Evolutionary conservation across 495 filamentous ascomycete species (phyloP).

Genomic region (Aspergillus conjunctus): DNA sequence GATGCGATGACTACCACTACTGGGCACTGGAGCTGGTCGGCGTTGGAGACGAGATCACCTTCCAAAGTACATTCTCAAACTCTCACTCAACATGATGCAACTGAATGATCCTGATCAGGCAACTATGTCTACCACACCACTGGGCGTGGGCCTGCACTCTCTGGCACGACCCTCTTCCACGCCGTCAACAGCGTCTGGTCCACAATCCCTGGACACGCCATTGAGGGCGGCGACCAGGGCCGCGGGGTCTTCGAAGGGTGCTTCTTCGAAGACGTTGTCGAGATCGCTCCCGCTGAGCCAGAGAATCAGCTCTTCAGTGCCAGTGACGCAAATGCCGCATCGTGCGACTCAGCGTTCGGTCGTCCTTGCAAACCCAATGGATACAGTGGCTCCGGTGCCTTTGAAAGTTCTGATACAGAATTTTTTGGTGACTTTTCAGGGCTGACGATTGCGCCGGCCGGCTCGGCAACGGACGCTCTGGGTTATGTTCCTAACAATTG

Average conservation of each 20-base stretch:
- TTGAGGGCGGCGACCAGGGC: background rate
- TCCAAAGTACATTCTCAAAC: background rate
- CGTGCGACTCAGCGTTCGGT: background rate
- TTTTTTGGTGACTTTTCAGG: conserved; percentile 9
- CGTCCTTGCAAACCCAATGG: background rate
- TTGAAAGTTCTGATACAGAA: background rate
- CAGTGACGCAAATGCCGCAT: background rate
- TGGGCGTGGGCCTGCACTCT: background rate
- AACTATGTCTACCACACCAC: background rate
- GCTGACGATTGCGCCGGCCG: conserved; percentile 5
- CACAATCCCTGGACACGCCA: background rate
- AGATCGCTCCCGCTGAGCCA: background rate
- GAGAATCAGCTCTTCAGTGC: background rate
- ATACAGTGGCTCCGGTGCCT: conserved; percentile 6
- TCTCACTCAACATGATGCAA: background rate
- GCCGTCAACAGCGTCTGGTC: conserved; percentile 1
- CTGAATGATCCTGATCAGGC: background rate
- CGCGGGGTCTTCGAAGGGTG: background rate
- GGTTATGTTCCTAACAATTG: background rate
- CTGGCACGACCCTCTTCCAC: background rate
- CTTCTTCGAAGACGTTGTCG: background rate
- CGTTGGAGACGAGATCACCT: background rate
- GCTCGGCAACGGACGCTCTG: conserved; percentile 1
- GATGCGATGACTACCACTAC: background rate
- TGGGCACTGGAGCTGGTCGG: background rate